Base-by-base conservation (phyloP, 106 monocot genomes). In the Amphibolis antarctica region DNA sequence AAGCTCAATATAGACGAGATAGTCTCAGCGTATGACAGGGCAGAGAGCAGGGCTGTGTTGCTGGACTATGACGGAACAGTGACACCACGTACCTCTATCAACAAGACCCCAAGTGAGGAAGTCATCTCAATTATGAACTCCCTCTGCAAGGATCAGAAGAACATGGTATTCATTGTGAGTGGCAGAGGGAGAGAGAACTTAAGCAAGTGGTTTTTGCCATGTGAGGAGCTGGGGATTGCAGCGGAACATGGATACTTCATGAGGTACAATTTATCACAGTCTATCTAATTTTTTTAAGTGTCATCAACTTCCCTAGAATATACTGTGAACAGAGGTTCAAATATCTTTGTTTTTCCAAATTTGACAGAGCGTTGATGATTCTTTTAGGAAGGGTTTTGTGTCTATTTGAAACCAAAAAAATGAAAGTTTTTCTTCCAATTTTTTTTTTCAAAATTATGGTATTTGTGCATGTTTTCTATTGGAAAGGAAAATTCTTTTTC, bases 41-140 rank as follows among this genome's bases (percentile, higher is more conserved):
- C 73, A 0, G 48, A 26, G 42, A 73, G 47, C 31, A 27, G 73
- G n/a, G 73, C 59, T 12, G 54, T 73, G 15, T 17, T 73, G 42
- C 21, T 73, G 66, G 73, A 73, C 31, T 73, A 73, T 19, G 73
- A 73, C 50, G 73, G 73, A 0, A 73, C 73, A 9, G n/a, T 73
- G 27, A 36, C 66, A 59, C 59, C 73, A 19, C 65, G 66, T 49
- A 49, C 66, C 0, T 36, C 59, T 46, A 66, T 73, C 22, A 51
- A 66, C 46, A 73, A 73, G 59, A 59, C 28, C 9, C 73, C 73
- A 14, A 64, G 66, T 28, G 21, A 64, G 20, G 66, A 73, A 45
- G 65, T 66, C 19, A 60, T 66, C 5, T 46, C 57, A 1, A 51
- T 59, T 23, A 59, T 73, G 59, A 73, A 60, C 20, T 12, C 31